These are phyloP conservation scores for Zopfochytrium polystomum DNA, from an alignment of 371 early-diverging fungal genomes.

Conservation along the genomic window DNA sequence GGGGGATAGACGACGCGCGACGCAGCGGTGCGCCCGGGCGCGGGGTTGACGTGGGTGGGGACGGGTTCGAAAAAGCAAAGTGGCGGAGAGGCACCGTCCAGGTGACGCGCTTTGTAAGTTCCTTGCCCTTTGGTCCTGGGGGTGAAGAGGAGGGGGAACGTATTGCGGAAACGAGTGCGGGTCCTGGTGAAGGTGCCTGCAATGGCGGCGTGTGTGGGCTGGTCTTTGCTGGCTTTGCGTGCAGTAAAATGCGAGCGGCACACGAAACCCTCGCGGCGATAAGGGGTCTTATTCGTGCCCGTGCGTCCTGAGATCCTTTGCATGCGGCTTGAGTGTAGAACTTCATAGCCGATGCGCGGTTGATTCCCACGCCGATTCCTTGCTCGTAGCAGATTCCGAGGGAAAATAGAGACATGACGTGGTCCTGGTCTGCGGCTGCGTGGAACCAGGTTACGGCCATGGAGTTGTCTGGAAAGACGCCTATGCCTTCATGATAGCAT, in stretches of 20 bases:
- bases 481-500: conserved; percentile 86
- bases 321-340: conserved; percentile 64
- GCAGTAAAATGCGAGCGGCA: conserved; percentile 32
- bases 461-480: conserved; percentile 57
- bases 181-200: too few species aligned
- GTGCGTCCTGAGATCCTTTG: conserved; percentile 34
- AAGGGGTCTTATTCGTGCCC: conserved; percentile 22
- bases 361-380: conserved; percentile 62
- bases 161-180: too few species aligned
- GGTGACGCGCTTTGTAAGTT: too few species aligned
- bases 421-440: conserved; percentile 42
- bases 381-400: conserved; percentile 79
- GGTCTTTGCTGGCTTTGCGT: conserved; percentile 4
- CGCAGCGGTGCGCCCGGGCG: too few species aligned
- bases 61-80: too few species aligned
- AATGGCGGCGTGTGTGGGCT: too few species aligned
- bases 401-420: conserved; percentile 71
- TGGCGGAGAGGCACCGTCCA: too few species aligned
- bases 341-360: conserved; percentile 62
- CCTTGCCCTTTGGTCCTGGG: too few species aligned
- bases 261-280: conserved; percentile 26
- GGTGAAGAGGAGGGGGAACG: too few species aligned
- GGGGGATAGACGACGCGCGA: too few species aligned
- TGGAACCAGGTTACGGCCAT: conserved; percentile 74
- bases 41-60: too few species aligned